phyloP scores from a whole-genome alignment of 306 rosid species.

The Canavalia gladiata region DNA sequence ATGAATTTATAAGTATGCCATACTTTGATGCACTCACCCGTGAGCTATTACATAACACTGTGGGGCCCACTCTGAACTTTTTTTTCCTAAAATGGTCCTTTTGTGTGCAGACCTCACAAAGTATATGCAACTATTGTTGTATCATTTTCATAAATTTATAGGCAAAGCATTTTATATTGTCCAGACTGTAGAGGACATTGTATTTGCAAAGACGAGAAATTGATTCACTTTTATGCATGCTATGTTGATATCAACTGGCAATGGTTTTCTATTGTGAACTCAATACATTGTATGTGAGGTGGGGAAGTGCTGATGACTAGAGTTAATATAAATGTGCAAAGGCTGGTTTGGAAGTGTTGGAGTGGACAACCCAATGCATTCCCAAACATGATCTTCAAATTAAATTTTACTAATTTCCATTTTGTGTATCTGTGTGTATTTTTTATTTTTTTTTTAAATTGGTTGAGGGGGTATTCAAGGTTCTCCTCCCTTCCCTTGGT shows the following conservation, averaged over 20 bases:
- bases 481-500: slow-evolving; percentile 3
- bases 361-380: neutral
- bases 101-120: too few species aligned
- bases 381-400: neutral
- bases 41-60: neutral
- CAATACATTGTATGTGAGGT: too few species aligned
- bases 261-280: neutral
- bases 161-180: too few species aligned
- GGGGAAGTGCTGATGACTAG: neutral
- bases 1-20: too few species aligned
- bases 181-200: too few species aligned
- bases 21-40: neutral
- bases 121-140: too few species aligned
- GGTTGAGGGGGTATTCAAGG: slow-evolving; percentile 24
- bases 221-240: too few species aligned
- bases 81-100: neutral
- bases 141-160: too few species aligned
- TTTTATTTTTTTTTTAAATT: neutral
- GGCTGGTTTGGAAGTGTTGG: slow-evolving; percentile 2
- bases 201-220: too few species aligned
- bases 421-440: neutral
- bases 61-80: neutral
- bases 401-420: neutral
- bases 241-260: too few species aligned
- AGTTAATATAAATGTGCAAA: neutral